Evolutionary conservation across 352 stramenopile genomes (phyloP), one percentile per base, ranked within the genome.

Genomic region (Nothophytophthora sp.): DNA sequence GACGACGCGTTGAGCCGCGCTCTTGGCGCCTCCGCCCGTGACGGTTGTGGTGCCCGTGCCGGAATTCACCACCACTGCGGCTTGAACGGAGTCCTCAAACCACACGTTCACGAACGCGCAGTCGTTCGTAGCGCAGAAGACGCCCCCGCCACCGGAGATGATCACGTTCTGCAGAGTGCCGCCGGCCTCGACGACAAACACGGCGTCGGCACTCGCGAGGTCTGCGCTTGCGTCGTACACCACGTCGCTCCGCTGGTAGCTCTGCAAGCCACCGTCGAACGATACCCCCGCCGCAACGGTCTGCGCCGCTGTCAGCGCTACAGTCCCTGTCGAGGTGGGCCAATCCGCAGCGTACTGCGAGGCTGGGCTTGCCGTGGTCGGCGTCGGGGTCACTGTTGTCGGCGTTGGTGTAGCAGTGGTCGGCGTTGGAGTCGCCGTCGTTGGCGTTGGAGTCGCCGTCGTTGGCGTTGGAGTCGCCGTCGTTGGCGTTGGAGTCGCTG

Each of bases 241-340:
- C 3, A 87, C 70, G 20, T 86, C 71, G 36, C 64, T 74, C 43
- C 78, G 75, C 35, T 84, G 73, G 53, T 61, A 89, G 5, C 56
- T 73, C 39, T 86, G 83, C 68, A 86, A 83, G 9, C 60, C 76
- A 4, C 78, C 75, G 28, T 89, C 64, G 37, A 87, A 89, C 4
- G 73, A 65, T 23, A 70, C 50, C 13, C 60, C 57, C 5, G 59
- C 38, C 10, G 63, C 25, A 41, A 76, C 30, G 53, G 73, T 22
- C 12, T 71, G 33, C 11, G 62, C 20, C 16, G 73, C 36, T 8
- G 47, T 60, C 25, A 82, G 55, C 12, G 53, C 50, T 18, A 81
- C 75, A 7, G 62, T 74, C 5, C 67, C 75, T 2, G 41, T 65
- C 0, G 70, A 72, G 1, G 49, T 64, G 9, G 78, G 78, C 78